phyloP scores from a whole-genome alignment of 257 asterid species.

The Nicotiana noctiflora region DNA sequence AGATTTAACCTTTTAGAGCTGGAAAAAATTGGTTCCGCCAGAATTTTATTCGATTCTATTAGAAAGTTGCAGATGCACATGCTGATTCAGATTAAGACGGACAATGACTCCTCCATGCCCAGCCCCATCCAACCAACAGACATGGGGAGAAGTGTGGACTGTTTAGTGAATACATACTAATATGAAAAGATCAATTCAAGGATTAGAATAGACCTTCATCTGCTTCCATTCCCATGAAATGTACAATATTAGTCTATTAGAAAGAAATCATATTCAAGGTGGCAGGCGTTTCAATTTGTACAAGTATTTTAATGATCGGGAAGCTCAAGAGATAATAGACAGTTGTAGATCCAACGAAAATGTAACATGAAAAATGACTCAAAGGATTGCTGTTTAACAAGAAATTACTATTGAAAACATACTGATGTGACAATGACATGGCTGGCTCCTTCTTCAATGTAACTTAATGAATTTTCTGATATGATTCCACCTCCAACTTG shows the following conservation, averaged over 20 bases:
- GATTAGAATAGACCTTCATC: not conserved
- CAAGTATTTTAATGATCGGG: too few relatives aligned
- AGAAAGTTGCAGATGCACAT: not conserved
- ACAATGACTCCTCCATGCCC: not conserved
- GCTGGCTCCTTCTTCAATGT: constrained; percentile 92
- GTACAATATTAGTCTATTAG: too few relatives aligned
- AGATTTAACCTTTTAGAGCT: not conserved
- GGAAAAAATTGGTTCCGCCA: not conserved
- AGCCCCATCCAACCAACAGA: not conserved
- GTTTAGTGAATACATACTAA: not conserved
- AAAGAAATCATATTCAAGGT: too few relatives aligned
- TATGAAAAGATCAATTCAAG: not conserved
- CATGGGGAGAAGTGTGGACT: not conserved
- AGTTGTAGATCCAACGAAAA: not conserved
- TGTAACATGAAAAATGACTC: not conserved
- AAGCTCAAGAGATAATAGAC: not conserved
- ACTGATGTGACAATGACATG: constrained; percentile 95
- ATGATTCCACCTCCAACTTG: constrained; percentile 97
- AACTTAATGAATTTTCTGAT: constrained; percentile 65
- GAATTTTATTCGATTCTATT: not conserved
- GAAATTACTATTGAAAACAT: constrained; percentile 24
- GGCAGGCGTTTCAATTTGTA: too few relatives aligned
- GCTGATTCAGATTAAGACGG: not conserved
- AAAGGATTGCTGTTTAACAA: not conserved
- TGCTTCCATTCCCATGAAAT: too few relatives aligned